Evolutionary conservation across 2,329 filamentous ascomycete genomes (phyloP).

Genomic region (Penicillium occitanis): DNA sequence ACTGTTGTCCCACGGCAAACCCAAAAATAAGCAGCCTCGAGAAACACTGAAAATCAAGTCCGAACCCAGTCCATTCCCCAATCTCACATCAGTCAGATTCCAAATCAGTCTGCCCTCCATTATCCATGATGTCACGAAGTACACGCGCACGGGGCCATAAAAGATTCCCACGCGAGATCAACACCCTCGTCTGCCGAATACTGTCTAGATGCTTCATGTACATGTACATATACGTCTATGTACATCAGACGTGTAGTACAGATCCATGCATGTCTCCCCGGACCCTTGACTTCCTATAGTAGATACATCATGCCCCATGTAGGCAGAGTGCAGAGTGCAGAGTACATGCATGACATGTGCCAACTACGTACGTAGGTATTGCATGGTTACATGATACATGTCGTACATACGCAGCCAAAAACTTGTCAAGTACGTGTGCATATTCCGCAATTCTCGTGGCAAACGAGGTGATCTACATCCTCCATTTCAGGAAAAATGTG

Average conservation of each 20-base stretch:
- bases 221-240: background rate
- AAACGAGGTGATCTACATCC: background rate
- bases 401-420: background rate
- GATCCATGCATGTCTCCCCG: background rate
- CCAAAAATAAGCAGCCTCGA: background rate
- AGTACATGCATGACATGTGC: background rate
- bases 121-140: background rate
- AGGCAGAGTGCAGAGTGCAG: background rate
- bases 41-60: background rate
- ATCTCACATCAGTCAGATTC: background rate
- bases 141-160: background rate
- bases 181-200: background rate
- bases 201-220: background rate
- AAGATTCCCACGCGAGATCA: conserved; percentile 5
- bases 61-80: background rate
- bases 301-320: background rate
- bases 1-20: background rate
- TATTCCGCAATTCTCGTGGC: background rate
- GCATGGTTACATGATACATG: background rate
- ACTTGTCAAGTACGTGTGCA: background rate
- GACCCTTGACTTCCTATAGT: background rate
- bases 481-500: background rate
- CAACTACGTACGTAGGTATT: background rate
- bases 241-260: background rate
- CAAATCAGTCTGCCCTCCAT: background rate